phyloP scores from a whole-genome alignment of 2,329 filamentous ascomycete species.

The Berkeleyomyces basicola region DNA sequence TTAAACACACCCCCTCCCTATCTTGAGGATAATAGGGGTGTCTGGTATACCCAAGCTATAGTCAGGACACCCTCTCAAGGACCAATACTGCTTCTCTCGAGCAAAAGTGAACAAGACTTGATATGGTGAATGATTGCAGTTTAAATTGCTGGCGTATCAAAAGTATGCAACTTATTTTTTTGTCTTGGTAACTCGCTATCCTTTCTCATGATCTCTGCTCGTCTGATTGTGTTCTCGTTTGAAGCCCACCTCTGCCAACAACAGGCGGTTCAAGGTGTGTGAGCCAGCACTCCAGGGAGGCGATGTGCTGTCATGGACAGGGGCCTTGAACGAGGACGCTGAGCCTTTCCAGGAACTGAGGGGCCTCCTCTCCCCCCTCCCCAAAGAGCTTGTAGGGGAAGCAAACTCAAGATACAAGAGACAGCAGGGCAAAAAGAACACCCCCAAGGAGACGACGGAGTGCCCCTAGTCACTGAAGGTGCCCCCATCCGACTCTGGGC shows the following conservation, averaged over 20 bases:
- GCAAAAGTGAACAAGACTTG: no score
- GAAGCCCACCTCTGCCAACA: neutral
- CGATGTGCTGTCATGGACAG: neutral
- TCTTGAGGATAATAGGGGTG: no score
- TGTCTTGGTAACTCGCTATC: neutral
- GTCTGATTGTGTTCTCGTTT: neutral
- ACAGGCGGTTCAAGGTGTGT: neutral
- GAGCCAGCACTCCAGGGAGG: neutral
- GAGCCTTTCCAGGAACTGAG: no score
- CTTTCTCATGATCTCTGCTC: neutral
- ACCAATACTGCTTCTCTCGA: no score
- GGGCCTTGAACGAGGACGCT: neutral
- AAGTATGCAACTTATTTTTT: neutral
- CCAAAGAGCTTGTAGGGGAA: neutral
- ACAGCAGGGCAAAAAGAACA: neutral
- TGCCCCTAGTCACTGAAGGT: neutral
- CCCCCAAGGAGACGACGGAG: neutral
- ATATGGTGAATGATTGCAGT: no score
- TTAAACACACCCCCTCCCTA: no score
- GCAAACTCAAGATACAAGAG: neutral
- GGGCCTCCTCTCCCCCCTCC: no score
- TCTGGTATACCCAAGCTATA: no score
- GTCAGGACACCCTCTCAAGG: no score
- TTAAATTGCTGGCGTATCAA: neutral
- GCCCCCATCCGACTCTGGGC: neutral